Percentiles rank a stretch among this genome's conserved stretches.
Conservation (phyloP, 2,329 filamentous ascomycete species). For the Penicillium sp. region DNA sequence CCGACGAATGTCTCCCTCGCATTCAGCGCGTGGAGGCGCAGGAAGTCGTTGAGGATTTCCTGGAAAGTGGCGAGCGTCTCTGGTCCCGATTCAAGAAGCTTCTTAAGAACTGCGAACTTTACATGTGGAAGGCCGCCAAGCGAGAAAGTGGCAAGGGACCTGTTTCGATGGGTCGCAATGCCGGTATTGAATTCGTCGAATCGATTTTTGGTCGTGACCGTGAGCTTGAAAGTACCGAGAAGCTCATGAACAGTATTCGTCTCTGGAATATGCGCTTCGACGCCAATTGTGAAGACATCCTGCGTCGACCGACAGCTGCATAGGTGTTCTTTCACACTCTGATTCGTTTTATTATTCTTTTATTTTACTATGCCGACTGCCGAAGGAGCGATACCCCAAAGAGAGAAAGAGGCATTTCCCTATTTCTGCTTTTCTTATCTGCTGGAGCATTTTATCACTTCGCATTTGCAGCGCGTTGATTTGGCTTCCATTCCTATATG, state of each 20-base stretch:
- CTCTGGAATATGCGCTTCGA: constrained; percentile 93
- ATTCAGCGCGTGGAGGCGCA: constrained; percentile 70
- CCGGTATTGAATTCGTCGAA: constrained; percentile 91
- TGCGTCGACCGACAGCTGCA: constrained; percentile 52
- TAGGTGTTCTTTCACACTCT: constrained; percentile 21
- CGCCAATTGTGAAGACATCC: constrained; percentile 88
- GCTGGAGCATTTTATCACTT: constrained; percentile 23
- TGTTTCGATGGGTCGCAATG: constrained; percentile 79
- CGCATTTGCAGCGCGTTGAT: constrained; percentile 38
- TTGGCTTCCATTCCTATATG: constrained; percentile 23
- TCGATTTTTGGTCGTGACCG: constrained; percentile 90
- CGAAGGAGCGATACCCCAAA: constrained; percentile 9
- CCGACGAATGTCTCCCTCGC: constrained; percentile 69
- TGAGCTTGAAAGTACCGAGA: constrained; percentile 84
- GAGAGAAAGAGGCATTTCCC: constrained; percentile 14
- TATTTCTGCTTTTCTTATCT: constrained; percentile 10
- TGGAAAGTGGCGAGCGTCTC: constrained; percentile 80
- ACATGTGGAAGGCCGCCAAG: constrained; percentile 89
- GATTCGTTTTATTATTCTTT: not conserved
- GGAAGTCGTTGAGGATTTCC: constrained; percentile 84
- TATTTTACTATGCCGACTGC: constrained; percentile 2
- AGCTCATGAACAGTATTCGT: constrained; percentile 82
- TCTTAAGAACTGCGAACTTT: constrained; percentile 85
- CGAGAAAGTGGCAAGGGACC: constrained; percentile 60
- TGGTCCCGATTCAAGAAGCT: constrained; percentile 80